phyloP scores from a whole-genome alignment of 495 filamentous ascomycete species.

The Ramalina intermedia region DNA sequence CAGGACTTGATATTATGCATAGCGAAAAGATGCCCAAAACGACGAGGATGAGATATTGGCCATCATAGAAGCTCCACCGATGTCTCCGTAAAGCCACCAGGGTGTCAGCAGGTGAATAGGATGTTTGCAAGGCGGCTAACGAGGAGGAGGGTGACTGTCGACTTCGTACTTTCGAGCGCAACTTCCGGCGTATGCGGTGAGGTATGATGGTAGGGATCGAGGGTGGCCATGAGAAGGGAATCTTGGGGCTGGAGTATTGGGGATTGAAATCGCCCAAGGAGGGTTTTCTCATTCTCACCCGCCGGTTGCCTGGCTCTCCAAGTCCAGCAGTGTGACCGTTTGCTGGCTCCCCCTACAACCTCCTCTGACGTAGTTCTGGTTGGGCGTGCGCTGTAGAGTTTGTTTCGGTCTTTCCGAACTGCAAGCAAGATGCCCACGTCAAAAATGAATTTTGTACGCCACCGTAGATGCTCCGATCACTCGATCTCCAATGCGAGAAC shows the following conservation, averaged over 20 bases:
- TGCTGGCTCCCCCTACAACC: not conserved
- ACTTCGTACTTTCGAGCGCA: constrained; percentile 61
- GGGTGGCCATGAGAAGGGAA: constrained; percentile 15
- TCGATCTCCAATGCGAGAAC: no score
- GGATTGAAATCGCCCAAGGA: constrained; percentile 12
- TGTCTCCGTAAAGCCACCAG: constrained; percentile 56
- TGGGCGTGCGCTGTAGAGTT: no score
- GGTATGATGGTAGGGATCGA: constrained; percentile 43
- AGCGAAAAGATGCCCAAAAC: constrained; percentile 67
- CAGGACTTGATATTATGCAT: constrained; percentile 60
- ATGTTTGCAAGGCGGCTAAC: constrained; percentile 66
- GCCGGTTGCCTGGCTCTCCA: constrained; percentile 1
- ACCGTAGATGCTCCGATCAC: no score
- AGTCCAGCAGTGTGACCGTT: not conserved
- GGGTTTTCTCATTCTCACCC: constrained; percentile 13
- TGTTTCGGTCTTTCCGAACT: no score
- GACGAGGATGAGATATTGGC: constrained; percentile 65
- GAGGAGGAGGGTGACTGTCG: constrained; percentile 55
- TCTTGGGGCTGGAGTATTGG: constrained; percentile 6
- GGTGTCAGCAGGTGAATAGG: constrained; percentile 60
- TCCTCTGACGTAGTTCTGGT: not conserved
- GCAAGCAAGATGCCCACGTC: no score
- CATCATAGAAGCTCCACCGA: constrained; percentile 74
- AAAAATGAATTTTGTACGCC: no score
- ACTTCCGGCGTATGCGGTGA: constrained; percentile 54